Percentiles rank a stretch among this genome's conserved stretches.
These are phyloP conservation scores for Endoconidiophora polonica DNA, from an alignment of 2,329 filamentous ascomycete genomes.

Conservation along the genomic window DNA sequence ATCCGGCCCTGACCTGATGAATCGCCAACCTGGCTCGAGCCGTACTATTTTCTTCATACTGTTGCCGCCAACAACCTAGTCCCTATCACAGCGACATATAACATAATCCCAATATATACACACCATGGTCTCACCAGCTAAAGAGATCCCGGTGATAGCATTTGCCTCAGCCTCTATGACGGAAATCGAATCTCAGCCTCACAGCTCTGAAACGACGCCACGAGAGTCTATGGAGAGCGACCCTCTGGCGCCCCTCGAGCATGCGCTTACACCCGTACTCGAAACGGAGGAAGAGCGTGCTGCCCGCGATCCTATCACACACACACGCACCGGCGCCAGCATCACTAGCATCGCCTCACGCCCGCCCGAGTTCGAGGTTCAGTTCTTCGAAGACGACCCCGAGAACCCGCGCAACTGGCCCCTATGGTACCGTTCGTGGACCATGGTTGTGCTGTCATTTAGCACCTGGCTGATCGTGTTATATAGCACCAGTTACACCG, in stretches of 20 bases:
- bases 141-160: too few species aligned
- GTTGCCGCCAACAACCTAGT: too few species aligned
- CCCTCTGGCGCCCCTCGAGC: conserved; percentile 22
- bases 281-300: conserved; percentile 25
- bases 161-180: too few species aligned
- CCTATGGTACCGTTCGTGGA: conserved; percentile 29
- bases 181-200: too few species aligned
- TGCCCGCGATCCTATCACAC: conserved; percentile 29
- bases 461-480: conserved; percentile 40
- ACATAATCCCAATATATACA: too few species aligned
- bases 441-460: conserved; percentile 28
- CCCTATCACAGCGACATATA: too few species aligned
- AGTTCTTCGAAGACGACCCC: conserved; percentile 47
- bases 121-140: too few species aligned
- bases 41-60: too few species aligned
- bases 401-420: conserved; percentile 55
- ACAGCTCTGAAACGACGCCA: background rate
- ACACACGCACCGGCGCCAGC: conserved; percentile 26
- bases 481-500: conserved; percentile 66
- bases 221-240: conserved; percentile 13
- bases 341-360: conserved; percentile 27
- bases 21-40: too few species aligned
- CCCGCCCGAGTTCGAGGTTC: conserved; percentile 51
- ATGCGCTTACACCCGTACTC: conserved; percentile 22
- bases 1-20: too few species aligned